Base-by-base conservation (phyloP, 371 early-diverging fungal species). In the Rhizomucor pusillus region DNA sequence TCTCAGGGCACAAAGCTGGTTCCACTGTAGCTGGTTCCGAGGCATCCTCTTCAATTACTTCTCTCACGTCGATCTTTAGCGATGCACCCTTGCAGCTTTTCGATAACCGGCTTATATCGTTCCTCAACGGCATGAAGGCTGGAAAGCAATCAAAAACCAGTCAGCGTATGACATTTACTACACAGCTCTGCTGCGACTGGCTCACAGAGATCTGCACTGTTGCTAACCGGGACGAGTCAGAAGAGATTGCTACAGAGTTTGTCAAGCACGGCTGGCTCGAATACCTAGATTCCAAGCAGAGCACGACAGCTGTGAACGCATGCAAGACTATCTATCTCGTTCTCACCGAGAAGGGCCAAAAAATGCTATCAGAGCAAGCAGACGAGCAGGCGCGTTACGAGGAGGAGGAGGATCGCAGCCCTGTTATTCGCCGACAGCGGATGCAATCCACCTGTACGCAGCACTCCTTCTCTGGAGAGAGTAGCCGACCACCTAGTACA, bases 211-310 rank as follows among this genome's bases (percentile, higher is more conserved):
- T 79, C 44, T 75, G 80, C 4, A 77, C 84, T 0, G 78, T 81
- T 7, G 71, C 85, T 41, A 75, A 79, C 35, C 75, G 76, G 12
- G 79, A 84, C 41, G 90, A 89, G 55, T 82, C 86, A 0, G 69
- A 81, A 39, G 36, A 64, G 1, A 67, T 87, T 24, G 75, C 77
- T 4, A 66, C 65, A 36, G 71, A 76, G 43, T 84, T 87, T 67
- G 50, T 86, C n/a, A 59, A 63, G 5, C 59, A 68, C 34, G 75
- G 73, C 1, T 85, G 86, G 74, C 70, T 89, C 19, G 81, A 78
- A 47, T 65, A 58, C 12, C 70, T 71, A 51, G 50, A 56, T 34
- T 37, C 48, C 6, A 47, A 52, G 19, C 50, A 34, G 4, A 48
- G 43, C 7, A 24, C 57, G 16, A 22, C 52, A 22, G 33, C 41